Evolutionary conservation across 1,139 yeast species (phyloP), one percentile per base, ranked within the genome.

Genomic region (Hyphopichia fennica): DNA sequence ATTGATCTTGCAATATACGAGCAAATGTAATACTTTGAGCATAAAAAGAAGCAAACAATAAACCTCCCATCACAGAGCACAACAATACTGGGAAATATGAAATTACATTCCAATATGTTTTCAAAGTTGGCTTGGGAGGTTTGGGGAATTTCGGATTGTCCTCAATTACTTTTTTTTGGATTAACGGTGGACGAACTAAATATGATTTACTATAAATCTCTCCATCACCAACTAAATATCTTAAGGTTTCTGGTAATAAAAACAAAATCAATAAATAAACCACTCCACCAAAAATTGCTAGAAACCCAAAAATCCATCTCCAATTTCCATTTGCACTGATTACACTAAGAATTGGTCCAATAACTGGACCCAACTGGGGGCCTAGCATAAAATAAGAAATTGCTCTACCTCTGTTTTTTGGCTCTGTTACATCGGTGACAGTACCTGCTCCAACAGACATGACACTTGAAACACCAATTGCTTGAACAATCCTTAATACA

Each of bases 221-320:
- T 2, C 81, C 82, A 52, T 76, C 70, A 0, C 86, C 86, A 10
- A 80, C 84, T 17, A 79, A 61, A 45, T 70, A 77, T 25, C 84
- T 56, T 37, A 78, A 56, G 0, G 84, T 80, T 50, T 80, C 85
- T 2, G 85, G 84, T 14, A 79, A 58, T 17, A 73, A 58, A 19
- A 72, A 63, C 16, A 72, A 42, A 0, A 79, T 72, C n/a, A 63
- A 18, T 0, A 70, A 2, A 38, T 72, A 68, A 0, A 71, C 72
- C 3, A 67, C 48, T 0, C 57, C 63, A 1, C 80, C 76, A 47
- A 75, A 49, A 1, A 79, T 67, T 1, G 79, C 69, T 16, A 77
- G 60, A 41, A 78, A 68, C 1, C 81, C 83, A 65, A 81, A 81
- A 10, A 74, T 60, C 83, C 82, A 78, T 54, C 83, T 68, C 83